A percentile compares a stretch with the other conserved stretches of the same genome.
These are phyloP conservation scores for Heterobasidion occidentale DNA, from an alignment of 1,284 basidiomycete species.

Conservation along the genomic window DNA sequence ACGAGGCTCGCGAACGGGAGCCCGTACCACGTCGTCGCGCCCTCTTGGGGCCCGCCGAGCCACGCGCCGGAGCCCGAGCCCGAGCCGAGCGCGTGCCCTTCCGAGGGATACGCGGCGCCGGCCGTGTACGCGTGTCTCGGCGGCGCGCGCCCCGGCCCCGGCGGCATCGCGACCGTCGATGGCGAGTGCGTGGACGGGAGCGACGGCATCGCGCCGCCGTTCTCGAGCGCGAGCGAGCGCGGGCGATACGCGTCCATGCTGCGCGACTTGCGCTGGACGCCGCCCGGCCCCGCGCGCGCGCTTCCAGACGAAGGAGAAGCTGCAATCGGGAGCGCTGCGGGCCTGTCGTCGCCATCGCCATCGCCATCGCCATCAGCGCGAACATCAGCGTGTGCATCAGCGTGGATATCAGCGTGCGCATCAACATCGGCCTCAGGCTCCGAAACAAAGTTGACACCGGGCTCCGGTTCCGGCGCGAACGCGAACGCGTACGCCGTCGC, in stretches of 20 bases:
- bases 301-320: conserved; percentile 4
- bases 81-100: not conserved
- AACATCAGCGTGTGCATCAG: too few species aligned
- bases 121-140: not conserved
- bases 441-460: too few species aligned
- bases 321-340: conserved; percentile 9
- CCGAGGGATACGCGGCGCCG: not conserved
- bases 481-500: conserved; percentile 11
- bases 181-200: not conserved
- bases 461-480: conserved; percentile 4
- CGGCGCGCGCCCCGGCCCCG: not conserved
- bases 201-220: conserved; percentile 1
- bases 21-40: conserved; percentile 46
- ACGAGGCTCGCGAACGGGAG: conserved; percentile 81
- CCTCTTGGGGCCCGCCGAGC: conserved; percentile 22
- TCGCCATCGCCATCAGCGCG: conserved; percentile 16
- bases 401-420: too few species aligned
- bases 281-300: too few species aligned
- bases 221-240: conserved; percentile 12
- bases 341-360: conserved; percentile 19
- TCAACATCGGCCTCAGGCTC: too few species aligned
- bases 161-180: conserved; percentile 2
- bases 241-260: conserved; percentile 8
- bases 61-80: not conserved
- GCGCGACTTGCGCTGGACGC: conserved; percentile 11